Conservation (phyloP, 331 rosid genomes). For the Spiraea crenata region DNA sequence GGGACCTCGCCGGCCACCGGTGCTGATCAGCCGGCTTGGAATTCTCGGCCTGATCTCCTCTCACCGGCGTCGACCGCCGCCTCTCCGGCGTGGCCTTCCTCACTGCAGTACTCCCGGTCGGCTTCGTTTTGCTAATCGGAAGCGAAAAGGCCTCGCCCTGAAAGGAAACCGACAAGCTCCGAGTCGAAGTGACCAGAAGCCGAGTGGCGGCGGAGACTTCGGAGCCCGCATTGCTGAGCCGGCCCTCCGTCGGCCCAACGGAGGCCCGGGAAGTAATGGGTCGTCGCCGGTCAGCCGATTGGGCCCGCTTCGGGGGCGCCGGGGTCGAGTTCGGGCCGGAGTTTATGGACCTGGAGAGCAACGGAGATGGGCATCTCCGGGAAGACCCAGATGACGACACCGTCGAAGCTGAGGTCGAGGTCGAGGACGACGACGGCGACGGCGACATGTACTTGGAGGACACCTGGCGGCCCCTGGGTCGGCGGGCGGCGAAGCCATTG, state of each 20-base stretch:
- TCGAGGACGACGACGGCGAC: conserved; percentile 64
- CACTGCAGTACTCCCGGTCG: conserved; percentile 38
- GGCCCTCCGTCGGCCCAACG: conserved; percentile 49
- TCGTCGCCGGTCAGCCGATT: conserved; percentile 82
- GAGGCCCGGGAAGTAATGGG: conserved; percentile 47
- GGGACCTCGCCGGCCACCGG: conserved; percentile 83
- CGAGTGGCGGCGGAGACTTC: conserved; percentile 69
- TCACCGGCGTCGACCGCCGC: conserved; percentile 64
- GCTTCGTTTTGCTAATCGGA: conserved; percentile 90
- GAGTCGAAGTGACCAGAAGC: conserved; percentile 84
- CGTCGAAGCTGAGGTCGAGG: conserved; percentile 42
- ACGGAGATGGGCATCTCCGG: conserved; percentile 87
- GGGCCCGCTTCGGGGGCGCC: conserved; percentile 67
- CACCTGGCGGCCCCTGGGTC: conserved; percentile 76
- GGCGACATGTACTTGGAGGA: conserved; percentile 99
- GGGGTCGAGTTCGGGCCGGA: conserved; percentile 54
- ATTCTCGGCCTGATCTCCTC: conserved; percentile 84
- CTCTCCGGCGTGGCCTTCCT: conserved; percentile 91
- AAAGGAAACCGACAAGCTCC: conserved; percentile 95
- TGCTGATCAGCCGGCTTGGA: conserved; percentile 75
- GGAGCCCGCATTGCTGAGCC: conserved; percentile 43
- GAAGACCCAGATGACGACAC: conserved; percentile 58
- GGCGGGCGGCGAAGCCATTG: conserved; percentile 56
- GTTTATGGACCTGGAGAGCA: conserved; percentile 80
- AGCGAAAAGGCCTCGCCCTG: conserved; percentile 95